phyloP scores from a whole-genome alignment of 2,329 filamentous ascomycete species.

The Chrysoporthe austroafricana region DNA sequence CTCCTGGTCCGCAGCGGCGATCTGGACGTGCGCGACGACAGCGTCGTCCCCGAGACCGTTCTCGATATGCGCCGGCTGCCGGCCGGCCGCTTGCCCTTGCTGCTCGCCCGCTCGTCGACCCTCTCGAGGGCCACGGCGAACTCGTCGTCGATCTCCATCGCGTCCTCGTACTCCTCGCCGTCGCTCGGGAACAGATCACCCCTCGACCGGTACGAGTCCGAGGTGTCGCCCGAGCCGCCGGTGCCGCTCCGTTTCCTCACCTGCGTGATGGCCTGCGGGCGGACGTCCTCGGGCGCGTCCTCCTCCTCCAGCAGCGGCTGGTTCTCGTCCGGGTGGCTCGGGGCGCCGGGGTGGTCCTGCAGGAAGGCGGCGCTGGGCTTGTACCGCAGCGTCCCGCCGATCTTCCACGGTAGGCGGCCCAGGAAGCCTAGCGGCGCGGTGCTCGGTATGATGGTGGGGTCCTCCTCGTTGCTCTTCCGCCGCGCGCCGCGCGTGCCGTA shows the following conservation, averaged over 20 bases:
- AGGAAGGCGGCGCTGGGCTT: conserved; percentile 89
- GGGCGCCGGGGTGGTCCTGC: conserved; percentile 76
- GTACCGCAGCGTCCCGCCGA: conserved; percentile 82
- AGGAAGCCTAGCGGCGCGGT: conserved; percentile 86
- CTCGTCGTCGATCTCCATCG: conserved; percentile 89
- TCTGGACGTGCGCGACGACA: conserved; percentile 47
- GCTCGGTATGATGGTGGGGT: conserved; percentile 88
- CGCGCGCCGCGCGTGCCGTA: conserved; percentile 71
- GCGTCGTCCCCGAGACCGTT: conserved; percentile 62
- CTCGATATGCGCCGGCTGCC: conserved; percentile 44
- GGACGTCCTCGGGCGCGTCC: conserved; percentile 57
- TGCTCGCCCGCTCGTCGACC: conserved; percentile 73
- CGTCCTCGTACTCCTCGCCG: conserved; percentile 84
- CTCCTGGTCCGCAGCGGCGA: conserved; percentile 34
- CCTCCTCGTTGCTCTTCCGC: conserved; percentile 61
- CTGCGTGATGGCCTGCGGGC: conserved; percentile 27
- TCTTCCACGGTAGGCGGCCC: conserved; percentile 79
- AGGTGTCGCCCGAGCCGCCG: conserved; percentile 77
- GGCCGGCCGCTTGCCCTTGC: conserved; percentile 60
- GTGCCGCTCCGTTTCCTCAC: conserved; percentile 75
- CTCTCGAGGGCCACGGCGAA: conserved; percentile 83
- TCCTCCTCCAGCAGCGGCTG: conserved; percentile 66
- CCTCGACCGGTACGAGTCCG: conserved; percentile 82
- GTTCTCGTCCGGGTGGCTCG: conserved; percentile 56
- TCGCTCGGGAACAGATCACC: conserved; percentile 92